Percentiles rank a stretch among this genome's conserved stretches.
Evolutionary conservation across 441 rosid genomes (phyloP).

Genomic region (Erysimum cheiri): DNA sequence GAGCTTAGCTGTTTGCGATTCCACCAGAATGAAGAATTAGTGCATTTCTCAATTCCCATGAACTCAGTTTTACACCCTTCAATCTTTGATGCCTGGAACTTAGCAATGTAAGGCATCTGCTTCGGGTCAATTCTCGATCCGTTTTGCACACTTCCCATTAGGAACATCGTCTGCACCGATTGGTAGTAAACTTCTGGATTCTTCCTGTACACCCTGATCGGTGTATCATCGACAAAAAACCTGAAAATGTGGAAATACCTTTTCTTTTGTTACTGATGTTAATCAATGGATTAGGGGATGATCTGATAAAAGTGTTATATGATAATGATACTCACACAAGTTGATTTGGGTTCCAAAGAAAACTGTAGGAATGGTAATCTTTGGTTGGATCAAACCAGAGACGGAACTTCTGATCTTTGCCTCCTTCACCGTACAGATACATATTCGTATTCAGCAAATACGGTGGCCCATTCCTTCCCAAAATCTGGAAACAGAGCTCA

Average conservation of each 20-base stretch:
- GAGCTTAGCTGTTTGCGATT: constrained; percentile 40
- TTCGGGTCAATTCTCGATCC: constrained; percentile 35
- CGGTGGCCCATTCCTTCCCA: constrained; percentile 47
- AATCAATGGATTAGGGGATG: constrained; percentile 9
- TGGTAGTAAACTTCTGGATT: constrained; percentile 38
- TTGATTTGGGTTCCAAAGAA: constrained; percentile 49
- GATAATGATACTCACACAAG: constrained; percentile 44
- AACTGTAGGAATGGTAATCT: constrained; percentile 48
- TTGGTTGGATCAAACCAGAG: constrained; percentile 60
- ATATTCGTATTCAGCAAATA: constrained; percentile 52
- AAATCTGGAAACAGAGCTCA: constrained; percentile 55
- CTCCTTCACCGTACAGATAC: constrained; percentile 45
- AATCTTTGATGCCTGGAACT: constrained; percentile 42
- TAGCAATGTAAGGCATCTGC: constrained; percentile 48
- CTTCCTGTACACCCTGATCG: constrained; percentile 48
- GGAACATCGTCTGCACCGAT: constrained; percentile 46
- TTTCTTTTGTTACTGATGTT: constrained; percentile 3
- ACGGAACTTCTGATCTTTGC: constrained; percentile 48
- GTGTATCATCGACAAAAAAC: constrained; percentile 46
- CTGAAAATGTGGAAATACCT: constrained; percentile 33
- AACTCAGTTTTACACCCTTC: constrained; percentile 42
- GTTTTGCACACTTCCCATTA: constrained; percentile 38
- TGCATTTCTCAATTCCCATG: constrained; percentile 29
- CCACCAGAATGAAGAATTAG: constrained; percentile 42
- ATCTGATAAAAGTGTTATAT: constrained; percentile 4